Evolutionary conservation across 352 stramenopile genomes (phyloP).

Genomic region (Plasmopara halstedii): DNA sequence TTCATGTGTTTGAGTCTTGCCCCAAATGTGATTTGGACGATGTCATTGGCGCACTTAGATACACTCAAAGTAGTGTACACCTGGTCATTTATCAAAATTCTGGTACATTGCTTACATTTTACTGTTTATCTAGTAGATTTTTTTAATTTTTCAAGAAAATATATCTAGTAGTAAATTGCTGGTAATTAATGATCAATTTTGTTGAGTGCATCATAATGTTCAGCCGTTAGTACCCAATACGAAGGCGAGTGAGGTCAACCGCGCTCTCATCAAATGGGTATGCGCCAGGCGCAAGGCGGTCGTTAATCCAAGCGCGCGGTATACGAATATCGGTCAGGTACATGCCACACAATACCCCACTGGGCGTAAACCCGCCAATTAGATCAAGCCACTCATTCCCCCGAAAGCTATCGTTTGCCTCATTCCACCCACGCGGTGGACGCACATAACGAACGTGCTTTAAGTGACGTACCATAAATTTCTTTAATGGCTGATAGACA

Average conservation of each 20-base stretch:
- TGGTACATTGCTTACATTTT: no score
- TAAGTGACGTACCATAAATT: constrained; percentile 24
- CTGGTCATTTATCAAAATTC: no score
- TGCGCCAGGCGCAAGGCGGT: constrained; percentile 16
- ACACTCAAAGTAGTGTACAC: no score
- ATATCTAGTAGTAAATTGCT: no score
- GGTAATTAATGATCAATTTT: no score
- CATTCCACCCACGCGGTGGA: constrained; percentile 11
- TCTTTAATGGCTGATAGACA: constrained; percentile 21
- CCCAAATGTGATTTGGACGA: no score
- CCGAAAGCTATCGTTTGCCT: constrained; percentile 7
- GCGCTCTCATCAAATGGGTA: constrained; percentile 25
- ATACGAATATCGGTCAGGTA: constrained; percentile 21
- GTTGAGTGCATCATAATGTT: no score
- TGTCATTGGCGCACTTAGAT: no score
- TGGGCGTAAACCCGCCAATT: constrained; percentile 17
- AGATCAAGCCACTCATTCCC: constrained; percentile 18
- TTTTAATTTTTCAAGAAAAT: no score
- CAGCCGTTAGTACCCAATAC: constrained; percentile 24
- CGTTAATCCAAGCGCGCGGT: constrained; percentile 4
- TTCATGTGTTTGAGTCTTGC: no score
- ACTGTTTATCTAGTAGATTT: no score
- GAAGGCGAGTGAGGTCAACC: constrained; percentile 21
- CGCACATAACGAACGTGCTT: constrained; percentile 20
- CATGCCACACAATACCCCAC: constrained; percentile 19